Conservation (phyloP, 1,284 basidiomycete species). For the Ceratobasidium sp. region DNA sequence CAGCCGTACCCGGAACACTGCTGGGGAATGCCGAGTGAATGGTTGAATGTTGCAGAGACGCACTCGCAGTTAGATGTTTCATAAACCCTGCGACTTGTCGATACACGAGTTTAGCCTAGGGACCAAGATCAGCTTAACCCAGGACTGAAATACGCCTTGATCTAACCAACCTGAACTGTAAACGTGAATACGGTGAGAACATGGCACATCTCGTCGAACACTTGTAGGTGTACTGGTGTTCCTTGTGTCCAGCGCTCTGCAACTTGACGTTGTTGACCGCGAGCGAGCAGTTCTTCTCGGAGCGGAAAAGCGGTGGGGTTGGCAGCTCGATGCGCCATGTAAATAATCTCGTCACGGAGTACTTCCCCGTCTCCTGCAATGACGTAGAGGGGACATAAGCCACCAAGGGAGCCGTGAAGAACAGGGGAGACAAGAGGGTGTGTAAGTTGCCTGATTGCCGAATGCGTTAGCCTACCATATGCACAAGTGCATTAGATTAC, state of each 20-base stretch:
- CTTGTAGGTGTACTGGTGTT: conserved; percentile 90
- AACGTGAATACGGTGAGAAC: conserved; percentile 53
- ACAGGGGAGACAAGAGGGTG: conserved; percentile 90
- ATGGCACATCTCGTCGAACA: conserved; percentile 58
- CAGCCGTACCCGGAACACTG: background rate
- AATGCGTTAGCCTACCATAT: background rate
- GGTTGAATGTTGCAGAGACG: conserved; percentile 1
- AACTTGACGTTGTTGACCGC: conserved; percentile 71
- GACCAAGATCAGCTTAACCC: background rate
- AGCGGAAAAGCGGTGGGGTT: conserved; percentile 78
- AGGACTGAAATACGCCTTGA: background rate
- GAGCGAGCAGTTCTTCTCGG: conserved; percentile 64
- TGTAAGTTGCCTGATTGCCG: conserved; percentile 57
- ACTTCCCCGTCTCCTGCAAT: conserved; percentile 92
- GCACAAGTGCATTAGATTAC: background rate
- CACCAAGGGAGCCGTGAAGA: conserved; percentile 80
- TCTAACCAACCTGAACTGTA: conserved; percentile 45
- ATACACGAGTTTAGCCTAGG: conserved; percentile 29
- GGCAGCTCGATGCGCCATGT: conserved; percentile 89
- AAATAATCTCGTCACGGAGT: conserved; percentile 90
- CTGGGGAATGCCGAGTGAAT: conserved; percentile 24
- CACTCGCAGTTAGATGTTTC: conserved; percentile 31
- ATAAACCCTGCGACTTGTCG: conserved; percentile 24
- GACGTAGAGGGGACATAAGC: conserved; percentile 85
- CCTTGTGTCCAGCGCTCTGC: conserved; percentile 64